Conservation (phyloP, 805 yeast genomes). For the Yarrowia alimentaria region DNA sequence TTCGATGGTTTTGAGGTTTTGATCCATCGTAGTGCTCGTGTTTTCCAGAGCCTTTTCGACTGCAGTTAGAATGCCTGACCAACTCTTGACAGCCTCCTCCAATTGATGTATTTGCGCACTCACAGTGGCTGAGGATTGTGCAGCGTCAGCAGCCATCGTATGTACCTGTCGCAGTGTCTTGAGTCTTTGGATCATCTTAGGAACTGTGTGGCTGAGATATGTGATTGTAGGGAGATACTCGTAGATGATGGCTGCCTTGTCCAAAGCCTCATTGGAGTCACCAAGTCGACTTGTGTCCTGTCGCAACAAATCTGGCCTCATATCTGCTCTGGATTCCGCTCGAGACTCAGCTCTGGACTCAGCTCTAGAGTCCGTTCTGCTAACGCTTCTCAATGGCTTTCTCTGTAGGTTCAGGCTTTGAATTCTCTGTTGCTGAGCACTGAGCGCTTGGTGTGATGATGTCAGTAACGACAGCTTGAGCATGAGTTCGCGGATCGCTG, state of each 20-base stretch:
- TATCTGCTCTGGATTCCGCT: no score
- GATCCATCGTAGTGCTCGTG: no score
- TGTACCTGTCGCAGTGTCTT: constrained; percentile 10
- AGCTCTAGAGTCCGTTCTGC: neutral
- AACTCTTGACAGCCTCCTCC: neutral
- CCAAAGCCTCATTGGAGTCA: neutral
- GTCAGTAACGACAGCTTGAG: constrained; percentile 17
- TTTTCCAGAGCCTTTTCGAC: neutral
- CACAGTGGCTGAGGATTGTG: neutral
- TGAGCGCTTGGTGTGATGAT: constrained; percentile 8
- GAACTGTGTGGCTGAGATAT: constrained; percentile 19
- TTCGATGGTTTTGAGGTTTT: no score
- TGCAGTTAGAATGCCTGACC: neutral
- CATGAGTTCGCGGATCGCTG: constrained; percentile 6
- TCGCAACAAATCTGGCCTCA: no score
- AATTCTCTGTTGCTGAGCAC: constrained; percentile 10
- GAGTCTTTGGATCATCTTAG: neutral
- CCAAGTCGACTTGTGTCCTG: no score
- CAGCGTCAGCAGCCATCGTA: constrained; percentile 6
- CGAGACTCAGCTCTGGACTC: constrained; percentile 9
- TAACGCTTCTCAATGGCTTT: neutral
- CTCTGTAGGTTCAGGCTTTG: neutral
- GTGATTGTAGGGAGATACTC: constrained; percentile 4
- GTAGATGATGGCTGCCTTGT: constrained; percentile 8
- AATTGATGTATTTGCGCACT: constrained; percentile 4